Evolutionary conservation across 768 basidiomycete species (phyloP), one percentile per base, ranked within the genome.

Genomic region (Tulasnella sp.): DNA sequence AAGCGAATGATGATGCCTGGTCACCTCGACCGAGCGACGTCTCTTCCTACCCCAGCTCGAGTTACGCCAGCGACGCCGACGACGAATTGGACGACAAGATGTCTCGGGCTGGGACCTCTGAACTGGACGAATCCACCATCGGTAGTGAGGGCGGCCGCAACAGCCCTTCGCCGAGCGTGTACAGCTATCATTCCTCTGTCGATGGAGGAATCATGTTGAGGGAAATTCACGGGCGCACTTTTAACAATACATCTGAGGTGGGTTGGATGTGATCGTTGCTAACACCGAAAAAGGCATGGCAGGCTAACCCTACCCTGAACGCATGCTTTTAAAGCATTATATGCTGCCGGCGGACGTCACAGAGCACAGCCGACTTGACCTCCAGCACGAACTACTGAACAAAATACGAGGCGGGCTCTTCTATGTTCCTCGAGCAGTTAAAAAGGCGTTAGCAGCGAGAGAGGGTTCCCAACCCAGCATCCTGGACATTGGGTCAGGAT

Each of bases 351-450:
- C 51, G 0, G 51, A 51, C 51, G 51, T 78, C 32, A 82, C 83
- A 69, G 84, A 84, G 71, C 84, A 84, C 57, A 79, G 82, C 51
- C 81, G 84, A 5, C 79, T 84, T 2, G 83, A 84, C 75, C 70
- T 84, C 23, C 84, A 84, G 72, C 83, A 84, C 75, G 82, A 82
- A 32, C 76, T 83, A 16, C 81, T 83, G 73, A 84, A 82, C 0
- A 78, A 82, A 4, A 81, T 72, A 26, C 80, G 83, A 13, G 82
- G 82, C 42, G 80, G 81, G 44, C 44, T 44, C 29, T 79, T 84
- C n/a, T 85, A 82, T 71, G 81, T 83, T 16, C 82, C 83, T 2
- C 74, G 78, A 29, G 81, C 16, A 3, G 44, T 44, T 4, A 44
- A 15, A 4, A 44, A 16, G 44, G 44, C 44, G 15, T 44, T 44